These are phyloP conservation scores for Clavispora asparagi DNA, from an alignment of 805 yeast genomes.

Conservation along the genomic window DNA sequence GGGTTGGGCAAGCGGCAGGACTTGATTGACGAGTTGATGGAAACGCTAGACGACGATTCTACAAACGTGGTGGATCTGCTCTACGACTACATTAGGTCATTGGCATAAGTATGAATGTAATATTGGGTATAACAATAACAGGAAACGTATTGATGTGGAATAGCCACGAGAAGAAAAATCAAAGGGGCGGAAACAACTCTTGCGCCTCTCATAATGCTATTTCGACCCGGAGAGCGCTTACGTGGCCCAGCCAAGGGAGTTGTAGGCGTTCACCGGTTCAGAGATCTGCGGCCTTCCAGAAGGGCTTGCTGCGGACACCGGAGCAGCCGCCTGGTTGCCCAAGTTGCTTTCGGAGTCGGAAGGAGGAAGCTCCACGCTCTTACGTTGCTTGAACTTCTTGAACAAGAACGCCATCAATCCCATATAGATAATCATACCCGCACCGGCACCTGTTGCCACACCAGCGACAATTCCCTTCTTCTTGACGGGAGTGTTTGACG, in stretches of 20 bases:
- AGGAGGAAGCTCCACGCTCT: constrained; percentile 34
- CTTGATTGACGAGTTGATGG: constrained; percentile 42
- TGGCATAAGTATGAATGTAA: constrained; percentile 1
- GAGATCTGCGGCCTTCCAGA: constrained; percentile 42
- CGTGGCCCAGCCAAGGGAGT: constrained; percentile 63
- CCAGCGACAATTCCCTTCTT: constrained; percentile 56
- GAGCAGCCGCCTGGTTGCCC: constrained; percentile 11
- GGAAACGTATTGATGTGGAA: background rate
- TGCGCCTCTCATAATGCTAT: background rate
- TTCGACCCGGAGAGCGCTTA: background rate
- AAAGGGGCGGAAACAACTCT: background rate
- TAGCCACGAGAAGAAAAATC: background rate
- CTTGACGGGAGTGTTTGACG: constrained; percentile 9
- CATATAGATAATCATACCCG: constrained; percentile 67
- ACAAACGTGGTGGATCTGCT: constrained; percentile 36
- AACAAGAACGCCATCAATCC: constrained; percentile 52
- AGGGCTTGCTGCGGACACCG: constrained; percentile 14
- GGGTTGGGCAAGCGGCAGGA: constrained; percentile 27
- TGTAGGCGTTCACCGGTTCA: constrained; percentile 64
- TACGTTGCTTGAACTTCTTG: constrained; percentile 41
- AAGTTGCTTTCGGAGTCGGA: constrained; percentile 36
- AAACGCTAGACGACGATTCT: constrained; percentile 49
- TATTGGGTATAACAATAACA: constrained; percentile 1
- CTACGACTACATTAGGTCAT: constrained; percentile 3
- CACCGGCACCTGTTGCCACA: constrained; percentile 75